Evolutionary conservation across 2,329 filamentous ascomycete species (phyloP).

Genomic region (Calonectria fujianensis): DNA sequence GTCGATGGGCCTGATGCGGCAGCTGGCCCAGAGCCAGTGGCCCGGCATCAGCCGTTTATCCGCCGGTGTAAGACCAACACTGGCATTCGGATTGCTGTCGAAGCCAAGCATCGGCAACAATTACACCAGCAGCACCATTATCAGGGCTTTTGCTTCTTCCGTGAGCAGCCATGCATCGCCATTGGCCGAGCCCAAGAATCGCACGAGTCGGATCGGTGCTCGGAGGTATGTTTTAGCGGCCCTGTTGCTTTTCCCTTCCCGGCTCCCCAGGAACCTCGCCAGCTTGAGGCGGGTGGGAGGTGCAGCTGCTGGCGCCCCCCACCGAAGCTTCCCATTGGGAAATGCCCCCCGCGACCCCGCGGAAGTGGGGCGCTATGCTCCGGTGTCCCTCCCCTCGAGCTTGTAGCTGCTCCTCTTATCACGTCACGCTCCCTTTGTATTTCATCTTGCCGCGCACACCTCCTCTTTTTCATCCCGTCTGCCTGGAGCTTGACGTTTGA

Average conservation of each 20-base stretch:
- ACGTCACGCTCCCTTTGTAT: conserved; percentile 36
- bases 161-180: conserved; percentile 32
- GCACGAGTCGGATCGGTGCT: conserved; percentile 46
- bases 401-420: conserved; percentile 41
- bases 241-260: neutral
- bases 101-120: conserved; percentile 6
- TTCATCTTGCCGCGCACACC: neutral
- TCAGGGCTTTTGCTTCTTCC: conserved; percentile 37
- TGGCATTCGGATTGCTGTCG: conserved; percentile 25
- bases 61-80: conserved; percentile 38
- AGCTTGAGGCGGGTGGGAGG: neutral
- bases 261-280: neutral
- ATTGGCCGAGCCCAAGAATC: conserved; percentile 22
- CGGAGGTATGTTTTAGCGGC: conserved; percentile 54
- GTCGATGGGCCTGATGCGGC: conserved; percentile 55
- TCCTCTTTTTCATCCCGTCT: conserved; percentile 30
- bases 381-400: conserved; percentile 25
- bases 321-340: conserved; percentile 38
- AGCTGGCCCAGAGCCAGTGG: conserved; percentile 53
- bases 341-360: conserved; percentile 40
- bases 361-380: conserved; percentile 15
- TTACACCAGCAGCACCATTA: conserved; percentile 21
- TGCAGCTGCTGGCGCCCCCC: conserved; percentile 4
- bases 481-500: conserved; percentile 44
- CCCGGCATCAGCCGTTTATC: conserved; percentile 49